Evolutionary conservation across 163 green algal species (phyloP).

Genomic region (Chloromonas sp.): DNA sequence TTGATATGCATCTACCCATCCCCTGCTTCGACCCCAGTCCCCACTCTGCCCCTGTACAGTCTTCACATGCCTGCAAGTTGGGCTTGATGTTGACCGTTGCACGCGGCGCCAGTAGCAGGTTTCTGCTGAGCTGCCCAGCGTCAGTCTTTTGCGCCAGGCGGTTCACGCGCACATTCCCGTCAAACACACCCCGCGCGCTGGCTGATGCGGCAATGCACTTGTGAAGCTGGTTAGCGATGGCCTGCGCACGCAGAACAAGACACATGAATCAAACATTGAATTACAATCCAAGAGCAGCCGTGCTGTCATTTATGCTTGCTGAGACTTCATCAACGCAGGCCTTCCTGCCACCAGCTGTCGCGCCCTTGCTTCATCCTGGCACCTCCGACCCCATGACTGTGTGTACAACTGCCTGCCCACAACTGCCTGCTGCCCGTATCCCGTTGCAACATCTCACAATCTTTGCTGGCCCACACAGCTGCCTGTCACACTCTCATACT

Average conservation of each 20-base stretch:
- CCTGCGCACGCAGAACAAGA: slow-evolving; percentile 41
- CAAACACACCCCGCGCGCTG: slow-evolving; percentile 84
- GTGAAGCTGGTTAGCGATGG: slow-evolving; percentile 80
- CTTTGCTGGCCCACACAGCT: not conserved
- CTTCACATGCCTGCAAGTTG: slow-evolving; percentile 62
- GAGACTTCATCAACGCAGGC: not conserved
- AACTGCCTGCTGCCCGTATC: too few species aligned
- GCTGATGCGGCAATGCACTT: slow-evolving; percentile 88
- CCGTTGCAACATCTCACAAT: too few species aligned
- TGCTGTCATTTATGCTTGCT: not conserved
- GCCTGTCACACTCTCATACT: not conserved
- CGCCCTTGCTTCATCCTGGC: too few species aligned
- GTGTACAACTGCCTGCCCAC: too few species aligned
- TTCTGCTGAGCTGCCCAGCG: slow-evolving; percentile 92
- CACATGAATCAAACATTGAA: not conserved
- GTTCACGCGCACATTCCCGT: slow-evolving; percentile 91
- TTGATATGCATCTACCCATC: too few species aligned
- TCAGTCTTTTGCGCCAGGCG: slow-evolving; percentile 90
- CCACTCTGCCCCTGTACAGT: too few species aligned
- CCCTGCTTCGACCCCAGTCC: too few species aligned
- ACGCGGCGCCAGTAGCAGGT: slow-evolving; percentile 86
- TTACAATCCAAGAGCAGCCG: too few species aligned
- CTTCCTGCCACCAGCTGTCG: too few species aligned
- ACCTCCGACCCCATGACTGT: too few species aligned
- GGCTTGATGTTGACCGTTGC: slow-evolving; percentile 96